Percentiles rank a stretch among this genome's conserved stretches.
Evolutionary conservation across 2,329 filamentous ascomycete species (phyloP).

Genomic region (Fusarium humuli): DNA sequence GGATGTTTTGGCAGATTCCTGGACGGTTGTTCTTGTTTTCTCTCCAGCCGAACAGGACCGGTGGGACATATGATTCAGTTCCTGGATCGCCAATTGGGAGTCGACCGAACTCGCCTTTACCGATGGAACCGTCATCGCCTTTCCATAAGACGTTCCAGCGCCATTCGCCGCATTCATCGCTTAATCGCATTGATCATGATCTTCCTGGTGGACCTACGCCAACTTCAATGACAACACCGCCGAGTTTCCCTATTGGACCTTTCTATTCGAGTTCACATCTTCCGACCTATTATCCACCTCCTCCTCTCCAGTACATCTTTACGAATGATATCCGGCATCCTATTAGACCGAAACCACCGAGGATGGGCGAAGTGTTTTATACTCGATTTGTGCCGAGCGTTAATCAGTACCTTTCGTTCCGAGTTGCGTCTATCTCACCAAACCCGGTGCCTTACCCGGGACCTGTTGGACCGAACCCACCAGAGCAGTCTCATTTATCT

Average conservation of each 20-base stretch:
- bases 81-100: conserved; percentile 65
- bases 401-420: conserved; percentile 87
- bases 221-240: conserved; percentile 47
- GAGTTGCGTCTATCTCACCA: conserved; percentile 78
- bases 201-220: conserved; percentile 55
- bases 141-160: conserved; percentile 43
- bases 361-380: conserved; percentile 93
- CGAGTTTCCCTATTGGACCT: conserved; percentile 68
- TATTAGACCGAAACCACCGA: conserved; percentile 85
- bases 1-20: conserved; percentile 93
- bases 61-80: conserved; percentile 49
- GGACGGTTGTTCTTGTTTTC: conserved; percentile 89
- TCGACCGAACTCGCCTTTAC: conserved; percentile 64
- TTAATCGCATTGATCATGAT: conserved; percentile 50
- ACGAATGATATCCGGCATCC: conserved; percentile 87
- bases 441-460: conserved; percentile 74
- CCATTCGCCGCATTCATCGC: conserved; percentile 46
- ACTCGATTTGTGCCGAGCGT: conserved; percentile 85
- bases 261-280: conserved; percentile 87
- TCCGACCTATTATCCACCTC: conserved; percentile 89
- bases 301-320: conserved; percentile 82
- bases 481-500: conserved; percentile 55
- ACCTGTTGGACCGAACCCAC: conserved; percentile 59
- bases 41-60: conserved; percentile 67
- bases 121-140: conserved; percentile 45